Percentiles rank a stretch among this genome's conserved stretches.
phyloP scores from a whole-genome alignment of 1,284 basidiomycete species.

The Ceratobasidium sp. region DNA sequence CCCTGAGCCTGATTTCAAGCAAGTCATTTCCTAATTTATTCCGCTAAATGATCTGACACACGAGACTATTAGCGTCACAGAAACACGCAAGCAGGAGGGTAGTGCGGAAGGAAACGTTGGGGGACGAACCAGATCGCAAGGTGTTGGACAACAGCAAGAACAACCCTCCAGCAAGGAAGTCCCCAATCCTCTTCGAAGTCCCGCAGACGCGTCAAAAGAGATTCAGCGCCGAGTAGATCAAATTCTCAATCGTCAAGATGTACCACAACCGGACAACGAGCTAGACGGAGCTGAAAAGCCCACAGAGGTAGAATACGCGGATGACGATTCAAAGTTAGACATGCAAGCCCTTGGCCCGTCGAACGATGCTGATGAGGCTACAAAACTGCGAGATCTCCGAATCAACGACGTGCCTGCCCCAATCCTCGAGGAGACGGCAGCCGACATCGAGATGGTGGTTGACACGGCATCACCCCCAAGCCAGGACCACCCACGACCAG shows the following conservation, averaged over 20 bases:
- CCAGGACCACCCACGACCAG: conserved; percentile 45
- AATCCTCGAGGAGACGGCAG: conserved; percentile 49
- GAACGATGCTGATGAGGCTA: conserved; percentile 76
- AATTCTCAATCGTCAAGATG: conserved; percentile 71
- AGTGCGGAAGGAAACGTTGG: background rate
- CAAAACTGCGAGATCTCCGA: conserved; percentile 83
- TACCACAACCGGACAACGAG: conserved; percentile 52
- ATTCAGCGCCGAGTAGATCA: conserved; percentile 87
- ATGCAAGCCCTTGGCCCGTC: conserved; percentile 93
- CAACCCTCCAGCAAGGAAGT: conserved; percentile 12
- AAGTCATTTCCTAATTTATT: background rate
- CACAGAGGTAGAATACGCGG: conserved; percentile 83
- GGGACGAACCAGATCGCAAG: background rate
- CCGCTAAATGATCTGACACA: background rate
- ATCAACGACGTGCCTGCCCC: conserved; percentile 62
- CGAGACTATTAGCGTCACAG: conserved; percentile 33
- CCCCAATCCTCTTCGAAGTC: conserved; percentile 78
- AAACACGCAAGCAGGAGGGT: background rate
- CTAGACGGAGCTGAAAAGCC: conserved; percentile 54
- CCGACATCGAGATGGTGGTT: conserved; percentile 46
- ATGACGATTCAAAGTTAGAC: conserved; percentile 75
- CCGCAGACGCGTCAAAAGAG: conserved; percentile 88
- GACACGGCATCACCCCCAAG: conserved; percentile 46
- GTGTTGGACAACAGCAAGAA: conserved; percentile 18
- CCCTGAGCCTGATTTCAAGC: background rate